Evolutionary conservation across 129 eudicot genomes (phyloP).

Genomic region (Chrysanthemum seticuspe): DNA sequence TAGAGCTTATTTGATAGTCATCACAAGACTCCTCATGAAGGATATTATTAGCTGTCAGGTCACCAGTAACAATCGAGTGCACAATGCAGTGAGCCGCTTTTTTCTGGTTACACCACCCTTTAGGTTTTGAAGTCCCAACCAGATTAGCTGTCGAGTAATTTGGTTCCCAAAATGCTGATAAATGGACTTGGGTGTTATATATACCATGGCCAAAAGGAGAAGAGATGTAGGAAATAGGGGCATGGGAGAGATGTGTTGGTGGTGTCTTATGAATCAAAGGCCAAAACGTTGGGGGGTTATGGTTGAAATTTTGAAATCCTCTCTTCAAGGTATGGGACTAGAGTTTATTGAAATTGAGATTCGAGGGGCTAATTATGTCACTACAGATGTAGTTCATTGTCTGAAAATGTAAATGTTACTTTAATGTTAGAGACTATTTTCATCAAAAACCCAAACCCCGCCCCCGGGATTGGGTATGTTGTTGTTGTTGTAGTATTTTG

Average conservation of each 20-base stretch:
- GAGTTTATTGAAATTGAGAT: neutral
- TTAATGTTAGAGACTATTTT: too few relatives aligned
- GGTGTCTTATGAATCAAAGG: neutral
- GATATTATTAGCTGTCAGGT: neutral
- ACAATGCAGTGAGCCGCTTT: neutral
- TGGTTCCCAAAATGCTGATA: neutral
- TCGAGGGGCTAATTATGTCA: neutral
- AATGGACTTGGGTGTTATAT: slow-evolving; percentile 7
- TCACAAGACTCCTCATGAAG: neutral
- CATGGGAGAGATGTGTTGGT: slow-evolving; percentile 3
- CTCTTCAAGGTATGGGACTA: neutral
- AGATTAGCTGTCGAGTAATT: neutral
- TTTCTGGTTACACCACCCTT: slow-evolving; percentile 1
- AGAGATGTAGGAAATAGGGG: neutral
- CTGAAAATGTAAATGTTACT: neutral
- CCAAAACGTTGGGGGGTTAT: neutral
- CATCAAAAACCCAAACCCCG: too few relatives aligned
- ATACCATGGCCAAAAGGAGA: slow-evolving; percentile 1
- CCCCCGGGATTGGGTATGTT: too few relatives aligned
- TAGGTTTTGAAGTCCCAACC: slow-evolving; percentile 3
- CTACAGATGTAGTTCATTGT: neutral
- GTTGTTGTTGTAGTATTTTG: too few relatives aligned
- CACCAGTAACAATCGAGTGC: neutral
- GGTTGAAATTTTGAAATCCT: neutral
- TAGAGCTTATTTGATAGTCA: neutral